A percentile compares a stretch with the other conserved stretches of the same genome.
phyloP scores from a whole-genome alignment of 371 early-diverging fungal genomes.

The Cokeromyces recurvatus region DNA sequence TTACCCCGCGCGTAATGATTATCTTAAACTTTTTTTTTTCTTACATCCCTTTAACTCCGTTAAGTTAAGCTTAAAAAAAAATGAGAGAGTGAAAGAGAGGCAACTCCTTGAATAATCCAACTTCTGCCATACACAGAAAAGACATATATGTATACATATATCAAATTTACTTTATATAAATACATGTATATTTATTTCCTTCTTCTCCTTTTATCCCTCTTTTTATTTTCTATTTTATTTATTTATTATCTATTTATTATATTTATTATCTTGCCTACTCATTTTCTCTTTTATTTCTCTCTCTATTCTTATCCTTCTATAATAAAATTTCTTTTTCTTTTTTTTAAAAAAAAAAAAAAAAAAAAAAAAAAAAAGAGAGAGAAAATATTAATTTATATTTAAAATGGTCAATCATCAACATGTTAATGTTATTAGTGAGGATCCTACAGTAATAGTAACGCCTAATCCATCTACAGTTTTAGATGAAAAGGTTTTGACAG shows the following conservation, averaged over 20 bases:
- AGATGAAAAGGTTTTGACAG: slow-evolving; percentile 7
- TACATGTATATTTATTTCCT: no score
- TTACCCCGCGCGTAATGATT: neutral
- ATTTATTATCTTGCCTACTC: no score
- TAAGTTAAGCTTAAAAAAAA: neutral
- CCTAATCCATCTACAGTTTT: slow-evolving; percentile 8
- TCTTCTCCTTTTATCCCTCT: no score
- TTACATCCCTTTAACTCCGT: neutral
- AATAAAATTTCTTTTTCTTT: no score
- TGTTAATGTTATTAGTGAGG: slow-evolving; percentile 11
- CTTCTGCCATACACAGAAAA: slow-evolving; percentile 3
- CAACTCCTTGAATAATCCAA: slow-evolving; percentile 5
- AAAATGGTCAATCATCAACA: slow-evolving; percentile 7
- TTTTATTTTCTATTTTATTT: slow-evolving; percentile 1
- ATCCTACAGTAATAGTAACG: slow-evolving; percentile 20
- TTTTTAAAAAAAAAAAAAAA: no score
- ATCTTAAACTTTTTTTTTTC: neutral
- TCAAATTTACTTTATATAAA: no score
- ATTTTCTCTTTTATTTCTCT: no score
- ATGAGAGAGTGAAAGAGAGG: neutral
- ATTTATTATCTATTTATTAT: no score
- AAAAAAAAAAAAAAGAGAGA: no score
- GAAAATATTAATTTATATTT: no score
- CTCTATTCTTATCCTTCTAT: no score
- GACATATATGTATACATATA: no score